Conservation (phyloP, 352 stramenopile species). For the Pythium myriotylum region DNA sequence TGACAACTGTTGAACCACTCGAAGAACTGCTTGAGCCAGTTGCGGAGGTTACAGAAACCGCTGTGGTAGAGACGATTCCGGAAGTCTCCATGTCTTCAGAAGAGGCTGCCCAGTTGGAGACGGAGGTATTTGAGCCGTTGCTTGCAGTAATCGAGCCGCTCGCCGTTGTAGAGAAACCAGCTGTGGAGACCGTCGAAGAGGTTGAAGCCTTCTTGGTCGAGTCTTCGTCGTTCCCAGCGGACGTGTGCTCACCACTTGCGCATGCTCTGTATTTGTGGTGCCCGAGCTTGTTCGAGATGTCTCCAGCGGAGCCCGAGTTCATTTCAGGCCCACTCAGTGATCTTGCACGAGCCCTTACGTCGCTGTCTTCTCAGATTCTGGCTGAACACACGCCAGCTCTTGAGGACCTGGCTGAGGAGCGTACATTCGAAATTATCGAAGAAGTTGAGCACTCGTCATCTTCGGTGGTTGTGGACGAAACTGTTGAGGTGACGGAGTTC, state of each 20-base stretch:
- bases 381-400: slow-evolving; percentile 2
- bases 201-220: neutral
- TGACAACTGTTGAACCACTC: neutral
- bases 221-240: neutral
- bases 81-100: neutral
- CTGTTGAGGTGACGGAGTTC: too few relatives aligned
- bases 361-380: slow-evolving; percentile 20
- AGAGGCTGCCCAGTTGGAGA: neutral
- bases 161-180: slow-evolving; percentile 2
- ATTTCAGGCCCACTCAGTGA: slow-evolving; percentile 10
- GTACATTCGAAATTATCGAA: slow-evolving; percentile 8
- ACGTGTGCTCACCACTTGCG: slow-evolving; percentile 7
- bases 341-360: slow-evolving; percentile 18
- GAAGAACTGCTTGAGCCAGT: neutral
- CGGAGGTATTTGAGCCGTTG: slow-evolving; percentile 1
- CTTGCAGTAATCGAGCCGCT: neutral
- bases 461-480: too few relatives aligned
- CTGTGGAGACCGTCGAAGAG: slow-evolving; percentile 7
- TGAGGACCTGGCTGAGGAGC: slow-evolving; percentile 7
- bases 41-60: neutral
- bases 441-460: too few relatives aligned
- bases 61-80: too few relatives aligned
- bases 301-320: neutral
- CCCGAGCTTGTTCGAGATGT: slow-evolving; percentile 18
- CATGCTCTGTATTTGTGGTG: slow-evolving; percentile 17